Conservation (phyloP, 208 protist species). For the Leishmania lainsoni region DNA sequence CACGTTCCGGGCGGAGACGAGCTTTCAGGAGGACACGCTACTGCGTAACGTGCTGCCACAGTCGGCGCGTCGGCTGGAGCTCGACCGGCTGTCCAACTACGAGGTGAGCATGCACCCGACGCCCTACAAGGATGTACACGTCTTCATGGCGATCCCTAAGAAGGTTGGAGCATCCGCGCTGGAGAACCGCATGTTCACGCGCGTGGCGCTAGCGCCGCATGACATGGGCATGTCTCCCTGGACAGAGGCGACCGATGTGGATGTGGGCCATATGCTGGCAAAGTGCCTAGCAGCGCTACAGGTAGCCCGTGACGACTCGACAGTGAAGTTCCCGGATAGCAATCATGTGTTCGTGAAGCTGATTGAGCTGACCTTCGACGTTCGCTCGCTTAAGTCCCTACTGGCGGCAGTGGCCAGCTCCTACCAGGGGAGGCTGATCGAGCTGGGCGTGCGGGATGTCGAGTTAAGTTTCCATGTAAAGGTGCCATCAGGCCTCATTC, state of each 20-base stretch:
- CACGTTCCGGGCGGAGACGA: conserved; percentile 82
- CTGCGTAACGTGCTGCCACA: conserved; percentile 95
- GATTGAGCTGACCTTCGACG: conserved; percentile 83
- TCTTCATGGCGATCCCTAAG: conserved; percentile 87
- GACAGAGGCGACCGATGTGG: conserved; percentile 73
- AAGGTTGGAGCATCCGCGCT: conserved; percentile 52
- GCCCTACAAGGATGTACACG: conserved; percentile 89
- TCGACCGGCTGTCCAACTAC: conserved; percentile 94
- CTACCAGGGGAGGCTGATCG: conserved; percentile 60
- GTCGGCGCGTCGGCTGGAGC: conserved; percentile 94
- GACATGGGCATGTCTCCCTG: conserved; percentile 81
- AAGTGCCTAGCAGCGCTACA: conserved; percentile 82
- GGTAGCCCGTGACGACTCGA: conserved; percentile 69
- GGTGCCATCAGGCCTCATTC: conserved; percentile 57
- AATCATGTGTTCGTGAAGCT: conserved; percentile 90
- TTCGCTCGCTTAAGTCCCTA: conserved; percentile 45
- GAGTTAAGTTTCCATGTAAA: conserved; percentile 82
- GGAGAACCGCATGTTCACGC: conserved; percentile 94
- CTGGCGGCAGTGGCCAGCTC: conserved; percentile 55
- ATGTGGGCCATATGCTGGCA: conserved; percentile 78
- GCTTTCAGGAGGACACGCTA: conserved; percentile 91
- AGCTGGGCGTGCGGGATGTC: conserved; percentile 77
- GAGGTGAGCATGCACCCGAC: conserved; percentile 85
- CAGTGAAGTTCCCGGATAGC: conserved; percentile 59
- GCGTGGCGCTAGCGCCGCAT: conserved; percentile 87